Evolutionary conservation across 2,329 filamentous ascomycete species (phyloP), one percentile per base, ranked within the genome.

Genomic region (Cyphellophora attinorum): DNA sequence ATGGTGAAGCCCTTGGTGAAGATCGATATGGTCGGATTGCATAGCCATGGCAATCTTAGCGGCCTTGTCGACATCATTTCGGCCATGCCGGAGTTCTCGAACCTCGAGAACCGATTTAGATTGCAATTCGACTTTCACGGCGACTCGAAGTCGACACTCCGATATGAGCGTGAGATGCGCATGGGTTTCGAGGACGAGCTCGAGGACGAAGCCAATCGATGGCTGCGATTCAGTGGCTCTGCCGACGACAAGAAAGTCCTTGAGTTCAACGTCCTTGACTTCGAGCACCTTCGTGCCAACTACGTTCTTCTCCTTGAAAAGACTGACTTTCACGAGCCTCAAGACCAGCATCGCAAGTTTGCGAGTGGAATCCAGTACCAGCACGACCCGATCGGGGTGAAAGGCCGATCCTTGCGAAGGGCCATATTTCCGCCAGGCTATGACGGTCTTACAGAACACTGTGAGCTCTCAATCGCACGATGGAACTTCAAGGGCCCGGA

Each of bases 101-200:
- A 45, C 6, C 42, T 49, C 5, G 51, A 54, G 14, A 54, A 54
- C 5, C 47, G 47, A 3, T 62, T 59, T 38, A 57, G 59, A 2
- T 59, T 59, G 2, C 59, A 54, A 23, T 60, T 65, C 31, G 60
- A 65, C 29, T 64, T 64, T 17, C 17, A 48, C 11, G 53, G 48
- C 3, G 34, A 38, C 11, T 47, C 53, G 18, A 48, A 44, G 3
- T 44, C 36, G 14, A 38, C 51, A 15, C 51, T 64, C 14, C 56
- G 58, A 10, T 45, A 64, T 8, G 61, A 64, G 37, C 53, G 53
- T 4, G 52, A 42, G 17, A 39, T 47, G 27, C 15, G 33, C 13
- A 35, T 37, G 5, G 34, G 35, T 8, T 33, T 39, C 10, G 33
- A 27, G 6, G 31, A 37, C 10, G 33, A 47, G 6, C 33, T 37